Base-by-base conservation (phyloP, 805 yeast genomes). In the Hanseniaspora valbyensis region DNA sequence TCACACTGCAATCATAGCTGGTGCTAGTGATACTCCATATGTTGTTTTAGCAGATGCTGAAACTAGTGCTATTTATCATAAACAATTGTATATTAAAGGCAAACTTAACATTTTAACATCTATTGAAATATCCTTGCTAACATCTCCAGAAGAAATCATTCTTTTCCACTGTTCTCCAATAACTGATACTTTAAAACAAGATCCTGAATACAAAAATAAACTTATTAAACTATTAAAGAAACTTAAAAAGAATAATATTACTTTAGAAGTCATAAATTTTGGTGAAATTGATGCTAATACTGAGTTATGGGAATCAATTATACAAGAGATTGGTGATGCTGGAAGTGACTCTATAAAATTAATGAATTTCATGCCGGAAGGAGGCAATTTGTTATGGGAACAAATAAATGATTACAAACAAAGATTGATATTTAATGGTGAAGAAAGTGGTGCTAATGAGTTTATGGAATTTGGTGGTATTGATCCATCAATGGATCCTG, bases 401-500 rank as follows among this genome's bases (percentile, higher is more conserved):
- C 81, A 77, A 42, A 75, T 92, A 54, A 82, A 81, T 5, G 70
- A 83, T 24, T 46, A 39, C 22, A 39, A 34, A n/a, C 50, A 46
- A 26, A 39, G 37, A 28, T 83, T 95, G 0, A 77, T 88, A 5
- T 80, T 90, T 46, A 80, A 80, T 51, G 87, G 78, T 50, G 84
- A 83, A 12, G 73, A 74, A 42, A 71, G 66, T 24, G 75, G 66
- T 25, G 74, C 67, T n/a, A 73, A 68, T 21, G 74, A 71, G 53
- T 75, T 70, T 44, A 78, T 78, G 67, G 86, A 80, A 52, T 74
- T 81, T 60, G 83, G 81, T 48, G 50, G 50, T n/a, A 77, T 77
- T 36, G 97, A 90, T 66, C 90, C 95, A 29, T 80, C 80, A 57
- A 83, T 87, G 79, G 98, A 92, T 60, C 97, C 97, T 29, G 98